Evolutionary conservation across 2,329 filamentous ascomycete genomes (phyloP), one percentile per base, ranked within the genome.

Genomic region (Alternaria triticimaculans): DNA sequence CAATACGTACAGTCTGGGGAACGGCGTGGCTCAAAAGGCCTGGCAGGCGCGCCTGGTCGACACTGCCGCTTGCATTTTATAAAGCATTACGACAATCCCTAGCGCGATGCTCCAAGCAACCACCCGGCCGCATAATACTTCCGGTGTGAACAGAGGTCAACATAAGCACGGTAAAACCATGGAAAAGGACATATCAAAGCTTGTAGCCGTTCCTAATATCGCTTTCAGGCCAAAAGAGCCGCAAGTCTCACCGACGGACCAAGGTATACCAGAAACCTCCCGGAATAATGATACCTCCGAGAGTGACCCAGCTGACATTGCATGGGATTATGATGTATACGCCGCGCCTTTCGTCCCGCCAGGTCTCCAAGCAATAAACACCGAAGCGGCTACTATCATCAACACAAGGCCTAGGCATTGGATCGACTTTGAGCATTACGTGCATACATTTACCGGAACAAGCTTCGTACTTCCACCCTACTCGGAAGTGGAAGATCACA

Each of bases 321-420:
- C 26, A 23, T 45, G 49, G 37, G 65, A 68, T 15, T 72, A 69
- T 44, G 65, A 73, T 55, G 70, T 76, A 5, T 76, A 76, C 53
- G 72, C 72, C 5, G 28, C 53, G 3, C 58, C 72, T 1, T 75
- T 74, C 44, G 49, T 76, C 15, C 67, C 70, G 1, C 37, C 62
- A 3, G 30, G 51, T 25, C 62, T 70, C 21, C 63, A 56, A 20
- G 48, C 60, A 14, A 70, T 76, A 62, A 75, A 75, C 49, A 10
- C 48, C 44, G 64, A 65, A 37, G 46, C 43, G 6, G 59, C 59
- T n/a, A 10, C 46, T 2, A 20, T 65, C 15, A 10, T 65, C 20
- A 15, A 58, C 18, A 70, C 69, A 3, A 30, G 18, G n/a, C 53
- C 64, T 9, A 63, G 55, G n/a, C 68, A 71, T 30, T 28, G 28